Percentiles rank a stretch among this genome's conserved stretches.
phyloP scores from a whole-genome alignment of 345 rosid genomes.

The Salix brachista region DNA sequence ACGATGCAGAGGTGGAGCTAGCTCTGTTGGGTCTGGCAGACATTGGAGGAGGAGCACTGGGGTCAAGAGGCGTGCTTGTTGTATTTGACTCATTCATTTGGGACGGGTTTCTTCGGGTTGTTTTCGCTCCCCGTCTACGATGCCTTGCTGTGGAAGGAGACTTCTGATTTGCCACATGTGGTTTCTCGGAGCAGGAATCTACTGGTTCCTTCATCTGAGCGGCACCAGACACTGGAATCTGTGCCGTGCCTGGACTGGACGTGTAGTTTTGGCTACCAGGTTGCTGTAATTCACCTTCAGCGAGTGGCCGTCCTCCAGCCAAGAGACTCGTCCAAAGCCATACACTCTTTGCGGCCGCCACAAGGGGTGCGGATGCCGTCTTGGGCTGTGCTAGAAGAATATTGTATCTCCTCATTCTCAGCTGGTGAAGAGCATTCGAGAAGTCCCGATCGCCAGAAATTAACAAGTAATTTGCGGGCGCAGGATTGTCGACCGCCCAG shows the following conservation, averaged over 20 bases:
- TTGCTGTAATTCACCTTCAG: constrained; percentile 38
- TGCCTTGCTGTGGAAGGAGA: constrained; percentile 8
- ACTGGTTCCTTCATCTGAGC: constrained; percentile 16
- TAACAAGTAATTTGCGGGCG: constrained; percentile 79
- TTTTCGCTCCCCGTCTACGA: constrained; percentile 20
- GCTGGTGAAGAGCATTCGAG: constrained; percentile 85
- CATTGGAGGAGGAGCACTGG: background rate
- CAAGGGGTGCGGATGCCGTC: constrained; percentile 61
- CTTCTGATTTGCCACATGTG: constrained; percentile 27
- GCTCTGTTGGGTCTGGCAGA: constrained; percentile 22
- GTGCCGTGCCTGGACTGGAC: constrained; percentile 20
- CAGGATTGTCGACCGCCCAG: constrained; percentile 92
- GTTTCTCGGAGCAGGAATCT: constrained; percentile 4
- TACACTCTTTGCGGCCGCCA: constrained; percentile 77
- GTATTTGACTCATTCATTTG: constrained; percentile 17
- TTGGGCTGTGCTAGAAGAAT: constrained; percentile 83
- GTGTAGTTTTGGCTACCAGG: constrained; percentile 28
- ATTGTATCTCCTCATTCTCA: constrained; percentile 87
- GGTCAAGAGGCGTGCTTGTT: background rate
- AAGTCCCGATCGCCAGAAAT: constrained; percentile 92
- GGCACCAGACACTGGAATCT: constrained; percentile 17
- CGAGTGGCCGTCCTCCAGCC: constrained; percentile 64
- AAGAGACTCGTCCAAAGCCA: constrained; percentile 84
- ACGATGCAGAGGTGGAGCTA: background rate
- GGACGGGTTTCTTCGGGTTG: constrained; percentile 3